Evolutionary conservation across 192 early-diverging fungal genomes (phyloP), one percentile per base, ranked within the genome.

Genomic region (Backusella luteola): DNA sequence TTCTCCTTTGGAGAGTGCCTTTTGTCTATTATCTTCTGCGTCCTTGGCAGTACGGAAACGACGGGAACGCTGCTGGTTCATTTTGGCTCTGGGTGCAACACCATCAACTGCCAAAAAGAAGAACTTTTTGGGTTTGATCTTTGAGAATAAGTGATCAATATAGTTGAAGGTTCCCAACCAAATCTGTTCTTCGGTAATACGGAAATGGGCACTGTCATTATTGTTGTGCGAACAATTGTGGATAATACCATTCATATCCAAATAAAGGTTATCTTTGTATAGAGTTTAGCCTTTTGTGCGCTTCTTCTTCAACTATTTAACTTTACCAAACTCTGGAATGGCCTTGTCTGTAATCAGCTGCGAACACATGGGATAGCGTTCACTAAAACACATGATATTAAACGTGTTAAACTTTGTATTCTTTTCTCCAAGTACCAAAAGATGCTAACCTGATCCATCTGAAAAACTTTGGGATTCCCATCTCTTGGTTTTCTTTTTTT

Each of bases 241-340:
- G 82, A 99, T 95, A 73, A 99, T 96, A 38, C 98, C 98, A 81
- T 99, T 99, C 97, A 99, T 97, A 78, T 99, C 97, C 87, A 99
- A 86, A 77, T 99, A 99, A 63, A 99, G 87, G 79, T 98, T 98
- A 85, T 98, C 96, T 89, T 67, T 67, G n/a, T 35, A 67, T 34
- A 29, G 0, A 29, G 9, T 11, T 36, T 41, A 42, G 23, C 17
- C 14, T 70, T 14, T 15, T 9, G 38, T 70, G 12, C 19, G 21
- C 2, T 32, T 32, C 21, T 59, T 26, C 0, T 49, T 17, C 17
- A 36, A 6, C 53, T 39, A 72, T 67, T 32, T 8, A 15, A 11
- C 7, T 8, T 78, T 87, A 95, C 93, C 95, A 83, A 96, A 98
- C 83, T 97, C 96, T 52, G 97, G 97, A 77, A 98, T 97, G 73